Evolutionary conservation across 2,329 filamentous ascomycete species (phyloP), one percentile per base, ranked within the genome.

Genomic region (Pseudocercospora fuligena): DNA sequence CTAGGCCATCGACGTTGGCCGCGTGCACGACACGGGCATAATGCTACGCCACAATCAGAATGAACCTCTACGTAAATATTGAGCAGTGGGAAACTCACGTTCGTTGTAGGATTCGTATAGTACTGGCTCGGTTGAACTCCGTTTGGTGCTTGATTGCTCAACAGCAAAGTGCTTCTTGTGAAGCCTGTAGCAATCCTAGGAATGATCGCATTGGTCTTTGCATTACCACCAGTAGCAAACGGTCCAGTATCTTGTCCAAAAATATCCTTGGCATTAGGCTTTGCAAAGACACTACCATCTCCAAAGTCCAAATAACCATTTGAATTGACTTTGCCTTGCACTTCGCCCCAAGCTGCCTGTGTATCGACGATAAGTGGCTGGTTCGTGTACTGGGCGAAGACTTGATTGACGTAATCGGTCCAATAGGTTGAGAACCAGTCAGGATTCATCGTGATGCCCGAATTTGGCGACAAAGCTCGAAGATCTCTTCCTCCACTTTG

Each of bases 111-210:
- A 47, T 72, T 69, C 36, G 68, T 67, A 57, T 77, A 78, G 62
- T 77, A 78, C 68, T 76, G 73, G 19, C 56, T 43, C 25, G 75
- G 67, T 9, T 61, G 66, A 14, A 70, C 71, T 8, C 72, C 72
- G 63, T 83, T 64, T 71, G 82, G 74, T 70, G 79, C 68, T 72
- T 68, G 72, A 23, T 77, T 77, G 14, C 78, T 75, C 5, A 78
- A 74, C 59, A 91, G 78, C 67, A 95, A 79, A 11, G 90, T 94
- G 36, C 86, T 89, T 23, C 92, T 85, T 79, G 94, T 93, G 73
- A 94, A 87, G 0, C 90, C 91, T 0, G 92, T 92, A 0, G 90
- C 86, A 14, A 95, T 80, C n/a, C 92, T 85, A 0, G 92, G 90
- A 8, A 89, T 89, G 64, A 94, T 86, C 47, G 89, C 88, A 66